Conservation (phyloP, 345 rosid genomes). For the Melaleuca quinquenervia region DNA sequence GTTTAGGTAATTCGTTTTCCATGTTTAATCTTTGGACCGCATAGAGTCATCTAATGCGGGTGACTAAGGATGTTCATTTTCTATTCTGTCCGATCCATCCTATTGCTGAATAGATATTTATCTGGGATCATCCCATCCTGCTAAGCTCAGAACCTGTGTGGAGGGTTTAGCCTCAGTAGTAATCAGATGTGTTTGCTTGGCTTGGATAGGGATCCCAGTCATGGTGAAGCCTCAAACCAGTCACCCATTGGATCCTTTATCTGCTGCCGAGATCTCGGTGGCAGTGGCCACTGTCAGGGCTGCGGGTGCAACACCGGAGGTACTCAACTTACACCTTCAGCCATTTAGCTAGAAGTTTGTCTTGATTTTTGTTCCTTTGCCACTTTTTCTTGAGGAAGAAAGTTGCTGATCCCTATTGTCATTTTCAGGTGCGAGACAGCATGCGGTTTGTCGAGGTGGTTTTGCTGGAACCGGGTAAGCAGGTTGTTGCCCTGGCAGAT, state of each 20-base stretch:
- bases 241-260: slow-evolving; percentile 72
- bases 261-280: slow-evolving; percentile 72
- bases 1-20: neutral
- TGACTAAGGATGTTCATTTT: neutral
- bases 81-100: neutral
- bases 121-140: neutral
- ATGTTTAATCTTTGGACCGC: neutral
- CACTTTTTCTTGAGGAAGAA: neutral
- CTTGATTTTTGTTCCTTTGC: neutral
- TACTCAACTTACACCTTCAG: neutral
- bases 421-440: slow-evolving; percentile 58
- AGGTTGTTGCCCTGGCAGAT: slow-evolving; percentile 67
- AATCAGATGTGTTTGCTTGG: slow-evolving; percentile 1
- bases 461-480: slow-evolving; percentile 57
- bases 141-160: neutral
- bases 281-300: slow-evolving; percentile 77
- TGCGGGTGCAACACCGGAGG: slow-evolving; percentile 76
- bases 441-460: slow-evolving; percentile 73
- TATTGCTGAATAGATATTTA: neutral
- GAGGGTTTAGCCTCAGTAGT: neutral
- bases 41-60: neutral
- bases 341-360: neutral
- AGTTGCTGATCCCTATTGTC: neutral
- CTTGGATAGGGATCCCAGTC: slow-evolving; percentile 27
- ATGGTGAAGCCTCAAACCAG: slow-evolving; percentile 54